A percentile compares a stretch with the other conserved stretches of the same genome.
Conservation (phyloP, 768 basidiomycete genomes). For the Collybiopsis luxurians region DNA sequence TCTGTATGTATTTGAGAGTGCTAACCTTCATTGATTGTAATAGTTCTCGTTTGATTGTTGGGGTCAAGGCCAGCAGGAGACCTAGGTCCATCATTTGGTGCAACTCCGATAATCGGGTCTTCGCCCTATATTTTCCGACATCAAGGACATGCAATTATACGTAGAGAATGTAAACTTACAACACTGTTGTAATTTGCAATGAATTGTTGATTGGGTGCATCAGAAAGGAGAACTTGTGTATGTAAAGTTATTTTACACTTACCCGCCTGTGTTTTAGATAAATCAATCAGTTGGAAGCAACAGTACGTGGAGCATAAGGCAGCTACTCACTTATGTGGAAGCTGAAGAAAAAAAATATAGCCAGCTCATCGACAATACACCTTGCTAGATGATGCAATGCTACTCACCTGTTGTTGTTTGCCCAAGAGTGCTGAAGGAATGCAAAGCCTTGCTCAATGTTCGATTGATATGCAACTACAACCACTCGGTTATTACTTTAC, state of each 20-base stretch:
- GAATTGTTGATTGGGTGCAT: not conserved
- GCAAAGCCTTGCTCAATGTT: slow-evolving; percentile 12
- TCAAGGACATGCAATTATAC: not conserved
- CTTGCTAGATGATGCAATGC: not conserved
- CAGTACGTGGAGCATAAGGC: too few relatives aligned
- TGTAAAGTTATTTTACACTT: too few relatives aligned
- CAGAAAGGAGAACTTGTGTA: not conserved
- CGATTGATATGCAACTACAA: slow-evolving; percentile 16
- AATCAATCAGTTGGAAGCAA: too few relatives aligned
- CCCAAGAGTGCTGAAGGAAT: slow-evolving; percentile 15
- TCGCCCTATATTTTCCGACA: not conserved
- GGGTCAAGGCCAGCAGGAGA: slow-evolving; percentile 9
- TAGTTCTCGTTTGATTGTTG: not conserved
- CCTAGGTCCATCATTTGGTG: not conserved
- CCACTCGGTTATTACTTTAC: too few relatives aligned
- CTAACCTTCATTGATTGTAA: slow-evolving; percentile 8
- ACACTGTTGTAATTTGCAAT: not conserved
- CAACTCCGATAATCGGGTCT: slow-evolving; percentile 13
- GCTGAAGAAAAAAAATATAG: not conserved
- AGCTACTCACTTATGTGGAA: too few relatives aligned
- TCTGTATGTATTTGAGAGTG: not conserved
- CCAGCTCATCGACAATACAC: not conserved
- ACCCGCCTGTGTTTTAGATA: too few relatives aligned
- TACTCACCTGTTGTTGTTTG: slow-evolving; percentile 11
- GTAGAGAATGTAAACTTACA: too few relatives aligned